A percentile compares a stretch with the other conserved stretches of the same genome.
phyloP scores from a whole-genome alignment of 345 rosid genomes.

The Mercurialis annua region DNA sequence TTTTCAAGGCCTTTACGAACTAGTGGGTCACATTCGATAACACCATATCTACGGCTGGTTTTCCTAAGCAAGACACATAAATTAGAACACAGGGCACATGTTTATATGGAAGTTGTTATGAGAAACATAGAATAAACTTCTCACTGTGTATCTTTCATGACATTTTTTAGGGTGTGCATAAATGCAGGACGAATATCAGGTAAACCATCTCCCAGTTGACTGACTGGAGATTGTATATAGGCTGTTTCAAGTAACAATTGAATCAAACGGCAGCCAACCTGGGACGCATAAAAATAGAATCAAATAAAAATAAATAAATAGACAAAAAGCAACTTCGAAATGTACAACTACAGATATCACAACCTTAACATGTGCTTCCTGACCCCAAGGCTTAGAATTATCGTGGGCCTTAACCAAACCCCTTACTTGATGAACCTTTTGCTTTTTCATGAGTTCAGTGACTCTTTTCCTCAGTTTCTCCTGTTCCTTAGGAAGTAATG shows the following conservation, averaged over 20 bases:
- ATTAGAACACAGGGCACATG: conserved; percentile 4
- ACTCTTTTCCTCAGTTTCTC: conserved; percentile 60
- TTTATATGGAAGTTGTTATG: conserved; percentile 10
- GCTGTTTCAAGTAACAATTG: conserved; percentile 83
- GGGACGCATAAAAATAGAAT: conserved; percentile 29
- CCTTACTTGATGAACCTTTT: conserved; percentile 58
- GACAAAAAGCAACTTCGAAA: background rate
- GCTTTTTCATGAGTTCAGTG: conserved; percentile 53
- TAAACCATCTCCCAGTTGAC: conserved; percentile 69
- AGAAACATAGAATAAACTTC: conserved; percentile 28
- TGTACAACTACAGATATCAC: conserved; percentile 21
- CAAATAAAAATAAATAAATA: conserved; percentile 7
- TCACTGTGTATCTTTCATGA: conserved; percentile 62
- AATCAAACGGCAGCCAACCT: conserved; percentile 90
- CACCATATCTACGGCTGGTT: conserved; percentile 76
- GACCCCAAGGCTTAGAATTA: conserved; percentile 81
- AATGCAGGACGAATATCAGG: conserved; percentile 96
- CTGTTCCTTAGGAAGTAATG: conserved; percentile 38
- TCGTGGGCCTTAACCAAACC: conserved; percentile 53
- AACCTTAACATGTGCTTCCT: conserved; percentile 86
- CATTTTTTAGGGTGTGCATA: conserved; percentile 53
- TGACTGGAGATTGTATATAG: conserved; percentile 77
- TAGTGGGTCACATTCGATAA: conserved; percentile 87
- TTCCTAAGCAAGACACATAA: conserved; percentile 46
- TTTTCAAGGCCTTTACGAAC: conserved; percentile 81